Evolutionary conservation across 2,329 filamentous ascomycete genomes (phyloP).

Genomic region (Ceratocystis colombiana): DNA sequence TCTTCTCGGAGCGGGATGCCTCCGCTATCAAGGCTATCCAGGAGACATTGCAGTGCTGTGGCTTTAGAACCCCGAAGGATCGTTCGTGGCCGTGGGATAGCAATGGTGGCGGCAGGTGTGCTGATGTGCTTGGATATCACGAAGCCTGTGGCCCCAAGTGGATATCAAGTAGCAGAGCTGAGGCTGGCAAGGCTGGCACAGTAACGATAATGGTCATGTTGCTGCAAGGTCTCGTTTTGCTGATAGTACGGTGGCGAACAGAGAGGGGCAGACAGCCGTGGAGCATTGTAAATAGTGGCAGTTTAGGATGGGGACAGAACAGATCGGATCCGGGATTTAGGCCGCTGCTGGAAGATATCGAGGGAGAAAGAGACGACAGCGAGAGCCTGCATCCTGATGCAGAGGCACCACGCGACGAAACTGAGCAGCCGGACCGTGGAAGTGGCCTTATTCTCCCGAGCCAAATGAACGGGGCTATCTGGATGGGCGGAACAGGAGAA

Average conservation of each 20-base stretch:
- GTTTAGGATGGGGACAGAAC: background rate
- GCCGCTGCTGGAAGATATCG: slow-evolving; percentile 6
- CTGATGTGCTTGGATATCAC: slow-evolving; percentile 38
- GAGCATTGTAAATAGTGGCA: background rate
- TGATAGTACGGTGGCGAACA: background rate
- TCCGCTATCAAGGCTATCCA: slow-evolving; percentile 49
- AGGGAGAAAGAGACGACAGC: background rate
- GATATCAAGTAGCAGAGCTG: slow-evolving; percentile 35
- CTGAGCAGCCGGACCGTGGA: background rate
- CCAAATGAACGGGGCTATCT: background rate
- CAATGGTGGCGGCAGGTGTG: slow-evolving; percentile 35
- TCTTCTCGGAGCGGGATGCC: slow-evolving; percentile 38
- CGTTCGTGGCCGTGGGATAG: slow-evolving; percentile 52
- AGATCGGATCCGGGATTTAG: background rate
- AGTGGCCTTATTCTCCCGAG: slow-evolving; percentile 1
- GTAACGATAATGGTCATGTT: slow-evolving; percentile 47
- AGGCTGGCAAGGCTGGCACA: slow-evolving; percentile 43
- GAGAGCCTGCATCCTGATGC: background rate
- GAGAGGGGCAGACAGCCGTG: background rate
- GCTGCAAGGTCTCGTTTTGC: slow-evolving; percentile 47
- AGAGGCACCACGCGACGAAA: background rate
- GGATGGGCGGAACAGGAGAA: background rate
- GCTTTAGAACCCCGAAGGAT: slow-evolving; percentile 48
- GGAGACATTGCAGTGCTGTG: slow-evolving; percentile 57
- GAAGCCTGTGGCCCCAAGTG: slow-evolving; percentile 45